Evolutionary conservation across 2,329 filamentous ascomycete species (phyloP), one percentile per base, ranked within the genome.

Genomic region (Blastomyces parvus): DNA sequence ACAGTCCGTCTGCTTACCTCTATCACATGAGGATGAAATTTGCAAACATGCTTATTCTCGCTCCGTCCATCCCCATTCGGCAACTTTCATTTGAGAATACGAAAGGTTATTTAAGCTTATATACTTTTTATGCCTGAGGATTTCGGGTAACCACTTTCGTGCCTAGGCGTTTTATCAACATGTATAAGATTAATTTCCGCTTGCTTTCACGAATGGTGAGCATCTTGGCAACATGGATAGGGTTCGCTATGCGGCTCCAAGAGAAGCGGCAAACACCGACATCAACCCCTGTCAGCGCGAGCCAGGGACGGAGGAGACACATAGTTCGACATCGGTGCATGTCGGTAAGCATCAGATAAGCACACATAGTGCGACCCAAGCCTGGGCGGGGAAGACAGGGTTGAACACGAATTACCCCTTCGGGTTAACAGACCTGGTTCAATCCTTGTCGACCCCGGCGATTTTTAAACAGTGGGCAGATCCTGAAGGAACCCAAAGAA

Each of bases 41-140:
- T 48, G 44, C 44, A 48, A 48, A 48, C 7, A 48, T 22, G 44
- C 44, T 48, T 48, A 22, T 9, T 22, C 13, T 38, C 36, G 36
- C 13, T 38, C 36, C 44, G n/a, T n/a, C 8, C 17, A 7, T n/a
- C 1, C 42, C 40, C 17, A 44, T 44, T 44, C 40, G 17, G 19
- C 42, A 19, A 14, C 13, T n/a, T 3, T 19, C 1, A 40, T 40
- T 40, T 6, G 40, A n/a, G 46, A 25, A 48, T 48, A n/a, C 46
- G 9, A 48, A 48, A 48, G 13, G 48, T 52, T 52, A 52, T 52
- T 52, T 52, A 52, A 52, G 48, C 48, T 52, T 52, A 27, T 52
- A 52, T 52, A 52, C 4, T 52, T 50, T 52, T 5, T 5, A 50
- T 27, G 14, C 2, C 19, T 44, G 11, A 14, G 14, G 8, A 17